Evolutionary conservation across 352 stramenopile genomes (phyloP), one percentile per base, ranked within the genome.

Genomic region (Aphanomyces cochlioides): DNA sequence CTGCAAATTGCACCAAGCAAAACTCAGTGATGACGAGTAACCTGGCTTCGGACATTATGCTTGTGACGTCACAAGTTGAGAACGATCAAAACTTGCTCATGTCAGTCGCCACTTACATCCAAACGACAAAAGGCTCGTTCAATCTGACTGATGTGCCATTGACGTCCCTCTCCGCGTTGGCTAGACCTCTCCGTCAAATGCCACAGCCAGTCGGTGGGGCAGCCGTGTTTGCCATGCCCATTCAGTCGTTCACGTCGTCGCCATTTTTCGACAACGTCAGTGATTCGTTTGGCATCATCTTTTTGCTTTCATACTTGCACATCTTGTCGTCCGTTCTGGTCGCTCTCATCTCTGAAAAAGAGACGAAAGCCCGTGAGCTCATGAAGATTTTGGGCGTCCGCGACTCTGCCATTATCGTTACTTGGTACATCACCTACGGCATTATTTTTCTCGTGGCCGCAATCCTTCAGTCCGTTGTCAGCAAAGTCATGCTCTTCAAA

Each of bases 321-420:
- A 82, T 79, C 7, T 75, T 88, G 28, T 87, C 81, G 39, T 67
- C 45, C 1, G 79, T 97, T 48, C 74, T 98, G 15, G 84, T 93
- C 3, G 79, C 84, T 5, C 80, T 98, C 38, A 97, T 98, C 15
- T 79, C 87, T 50, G 94, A 98, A 70, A 98, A 98, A 66, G 94
- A 98, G 74, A 78, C 81, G 1, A 82, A 89, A 5, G 75, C 97
- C 28, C 92, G 93, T 15, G 95, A 98, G 78, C 90, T 83, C 66
- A 93, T 98, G 78, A 95, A 96, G 64, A 97, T 98, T 61, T 90
- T 98, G 56, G 93, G 95, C n/a, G 78, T 98, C 13, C 87, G 78
- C 47, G 84, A 92, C 54, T 78, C 74, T 7, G 74, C 79, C 0
- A 88, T 92, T 56, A 68, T 90, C 17, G 66, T 85, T 6, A 88